Conservation (phyloP, 148 eudicot species). For the Mesembryanthemum crystallinum region DNA sequence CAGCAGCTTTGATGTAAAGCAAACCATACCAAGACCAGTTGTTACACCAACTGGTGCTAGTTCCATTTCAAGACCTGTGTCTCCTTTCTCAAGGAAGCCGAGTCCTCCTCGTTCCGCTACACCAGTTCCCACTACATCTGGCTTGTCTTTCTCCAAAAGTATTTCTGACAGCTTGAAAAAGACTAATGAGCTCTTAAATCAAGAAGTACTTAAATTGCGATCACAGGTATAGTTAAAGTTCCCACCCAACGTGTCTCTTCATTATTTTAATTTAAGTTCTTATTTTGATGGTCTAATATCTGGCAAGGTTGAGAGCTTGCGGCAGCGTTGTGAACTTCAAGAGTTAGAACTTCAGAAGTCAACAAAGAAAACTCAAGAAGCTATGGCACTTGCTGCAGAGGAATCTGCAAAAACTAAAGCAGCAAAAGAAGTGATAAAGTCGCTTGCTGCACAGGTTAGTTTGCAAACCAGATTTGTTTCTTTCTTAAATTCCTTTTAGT, state of each 20-base stretch:
- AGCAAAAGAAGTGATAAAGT: constrained; percentile 90
- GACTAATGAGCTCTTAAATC: constrained; percentile 83
- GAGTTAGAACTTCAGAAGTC: constrained; percentile 76
- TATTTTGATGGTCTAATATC: constrained; percentile 3
- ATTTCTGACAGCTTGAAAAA: constrained; percentile 83
- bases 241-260: neutral
- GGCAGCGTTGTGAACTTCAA: constrained; percentile 68
- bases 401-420: constrained; percentile 94
- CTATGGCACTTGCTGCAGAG: constrained; percentile 71
- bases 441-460: constrained; percentile 81
- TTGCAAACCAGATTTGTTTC: constrained; percentile 4
- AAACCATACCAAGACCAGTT: constrained; percentile 63
- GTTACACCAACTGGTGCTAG: constrained; percentile 46
- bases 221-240: constrained; percentile 51
- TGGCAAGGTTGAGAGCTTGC: constrained; percentile 77
- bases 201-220: constrained; percentile 80
- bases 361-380: constrained; percentile 77
- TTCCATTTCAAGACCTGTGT: constrained; percentile 69
- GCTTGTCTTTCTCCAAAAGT: constrained; percentile 79
- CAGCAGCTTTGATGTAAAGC: constrained; percentile 51
- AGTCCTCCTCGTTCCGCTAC: constrained; percentile 98
- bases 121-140: constrained; percentile 83
- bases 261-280: neutral
- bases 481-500: neutral
- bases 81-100: constrained; percentile 86